Base-by-base conservation (phyloP, 2,329 filamentous ascomycete genomes). In the Penicillium sumatraense region DNA sequence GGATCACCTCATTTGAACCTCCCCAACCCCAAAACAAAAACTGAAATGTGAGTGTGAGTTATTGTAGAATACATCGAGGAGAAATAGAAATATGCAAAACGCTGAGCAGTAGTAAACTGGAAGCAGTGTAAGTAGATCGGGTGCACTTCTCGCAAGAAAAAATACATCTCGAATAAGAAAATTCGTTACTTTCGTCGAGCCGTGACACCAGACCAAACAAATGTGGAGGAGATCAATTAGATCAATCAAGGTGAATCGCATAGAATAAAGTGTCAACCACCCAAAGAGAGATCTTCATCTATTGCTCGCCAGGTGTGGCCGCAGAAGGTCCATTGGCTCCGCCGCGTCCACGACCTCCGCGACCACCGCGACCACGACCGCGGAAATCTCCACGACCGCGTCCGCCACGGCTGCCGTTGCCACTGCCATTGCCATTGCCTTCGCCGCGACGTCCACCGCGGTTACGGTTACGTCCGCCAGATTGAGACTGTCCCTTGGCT, bases 401-500 rank as follows among this genome's bases (percentile, higher is more conserved):
- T 29, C 72, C 70, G 46, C 71, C 68, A 33, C 71, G 70, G 41
- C 72, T 72, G 41, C 72, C 69, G 42, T 75, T 71, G 52, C 73
- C 73, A 57, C n/a, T 13, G 14, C 73, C 73, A 57, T 29, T 29
- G 26, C 26, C 26, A 29, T 33, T 33, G 13, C 72, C 69, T 46
- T 75, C 72, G 53, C 72, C 72, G 18, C 72, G 69, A 58, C 73
- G 72, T 18, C 70, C 66, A 31, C 71, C 65, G 54, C 69, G 66
- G 46, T 51, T 48, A 49, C 74, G 67, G 21, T 72, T 68, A 21
- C 72, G 70, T 50, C 69, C 69, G 49, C 71, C 73, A 51, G 65
- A 60, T 58, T 74, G 69, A 36, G 59, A 59, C 70, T 74, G 72
- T 51, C 76, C 70, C 35, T 78, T 76, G 6, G 83, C 84, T 41